Percentiles rank a stretch among this genome's conserved stretches.
These are phyloP conservation scores for Psilocybe tampanensis DNA, from an alignment of 768 basidiomycete genomes.

Conservation along the genomic window DNA sequence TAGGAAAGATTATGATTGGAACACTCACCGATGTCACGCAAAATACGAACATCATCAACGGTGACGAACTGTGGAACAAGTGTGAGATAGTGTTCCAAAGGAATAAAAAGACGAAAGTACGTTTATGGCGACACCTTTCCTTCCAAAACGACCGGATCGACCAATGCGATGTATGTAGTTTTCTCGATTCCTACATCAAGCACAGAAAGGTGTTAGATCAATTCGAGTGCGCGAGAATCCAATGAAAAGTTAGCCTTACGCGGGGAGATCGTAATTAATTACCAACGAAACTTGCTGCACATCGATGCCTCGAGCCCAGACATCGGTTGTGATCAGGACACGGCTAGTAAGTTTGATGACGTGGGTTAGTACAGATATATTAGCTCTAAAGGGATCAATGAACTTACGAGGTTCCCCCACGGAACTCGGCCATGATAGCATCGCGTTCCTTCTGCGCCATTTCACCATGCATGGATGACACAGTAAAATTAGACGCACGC, in stretches of 20 bases:
- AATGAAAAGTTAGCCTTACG: conserved; percentile 48
- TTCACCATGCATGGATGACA: conserved; percentile 94
- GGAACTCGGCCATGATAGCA: conserved; percentile 96
- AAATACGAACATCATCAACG: conserved; percentile 93
- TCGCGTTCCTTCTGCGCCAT: conserved; percentile 97
- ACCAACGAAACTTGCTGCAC: conserved; percentile 97
- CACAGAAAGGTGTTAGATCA: neutral
- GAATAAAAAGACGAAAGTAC: conserved; percentile 46
- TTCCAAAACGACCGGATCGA: conserved; percentile 97
- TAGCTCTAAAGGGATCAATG: neutral
- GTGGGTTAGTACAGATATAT: neutral
- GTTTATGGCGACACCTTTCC: conserved; percentile 99
- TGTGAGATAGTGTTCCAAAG: conserved; percentile 12
- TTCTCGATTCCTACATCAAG: conserved; percentile 77
- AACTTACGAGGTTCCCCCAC: conserved; percentile 85
- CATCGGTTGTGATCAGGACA: conserved; percentile 94
- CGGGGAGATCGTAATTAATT: conserved; percentile 95
- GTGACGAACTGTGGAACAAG: conserved; percentile 73
- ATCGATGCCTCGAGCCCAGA: conserved; percentile 98
- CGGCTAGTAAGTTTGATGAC: conserved; percentile 52
- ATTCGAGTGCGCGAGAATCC: conserved; percentile 4
- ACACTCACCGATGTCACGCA: conserved; percentile 93
- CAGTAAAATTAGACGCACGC: conserved; percentile 98
- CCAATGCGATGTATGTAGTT: conserved; percentile 99
- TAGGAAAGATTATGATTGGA: neutral